Conservation (phyloP, 2,329 filamentous ascomycete genomes). For the Aspergillus sp. region DNA sequence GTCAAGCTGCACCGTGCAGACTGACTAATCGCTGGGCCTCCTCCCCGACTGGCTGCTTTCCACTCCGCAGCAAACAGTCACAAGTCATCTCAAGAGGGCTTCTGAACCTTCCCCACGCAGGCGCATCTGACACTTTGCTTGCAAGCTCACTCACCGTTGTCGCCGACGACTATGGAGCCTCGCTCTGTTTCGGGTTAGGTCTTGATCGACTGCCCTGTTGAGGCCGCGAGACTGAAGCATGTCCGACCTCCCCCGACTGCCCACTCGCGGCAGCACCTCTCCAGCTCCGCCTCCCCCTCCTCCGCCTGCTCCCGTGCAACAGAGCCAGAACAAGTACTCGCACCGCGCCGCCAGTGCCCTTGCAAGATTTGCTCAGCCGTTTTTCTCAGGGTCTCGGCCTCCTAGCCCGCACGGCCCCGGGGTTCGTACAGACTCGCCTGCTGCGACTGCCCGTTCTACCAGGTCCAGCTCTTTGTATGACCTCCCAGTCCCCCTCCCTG, state of each 20-base stretch:
- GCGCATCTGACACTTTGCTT: conserved; percentile 7
- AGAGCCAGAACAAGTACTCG: conserved; percentile 41
- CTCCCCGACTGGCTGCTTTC: not conserved
- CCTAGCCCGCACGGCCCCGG: conserved; percentile 50
- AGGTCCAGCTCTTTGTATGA: conserved; percentile 42
- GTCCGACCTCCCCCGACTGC: conserved; percentile 28
- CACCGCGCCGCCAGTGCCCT: conserved; percentile 48
- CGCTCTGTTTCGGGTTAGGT: conserved; percentile 22
- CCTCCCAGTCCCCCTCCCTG: conserved; percentile 20
- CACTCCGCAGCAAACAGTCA: not conserved
- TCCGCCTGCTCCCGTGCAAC: conserved; percentile 37
- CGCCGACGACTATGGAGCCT: conserved; percentile 17
- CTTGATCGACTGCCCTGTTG: conserved; percentile 14
- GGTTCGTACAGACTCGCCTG: conserved; percentile 30
- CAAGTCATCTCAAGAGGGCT: not conserved
- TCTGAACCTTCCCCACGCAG: conserved; percentile 12
- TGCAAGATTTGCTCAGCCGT: conserved; percentile 55
- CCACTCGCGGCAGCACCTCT: conserved; percentile 27
- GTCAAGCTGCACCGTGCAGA: not conserved
- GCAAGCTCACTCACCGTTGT: not conserved
- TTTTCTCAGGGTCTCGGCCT: conserved; percentile 55
- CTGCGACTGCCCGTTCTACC: conserved; percentile 31
- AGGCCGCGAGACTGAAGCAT: conserved; percentile 23
- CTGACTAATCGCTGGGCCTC: conserved; percentile 8
- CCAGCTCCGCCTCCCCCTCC: conserved; percentile 36